phyloP scores from a whole-genome alignment of 1,284 basidiomycete species.

The Mrakiaceae sp. region DNA sequence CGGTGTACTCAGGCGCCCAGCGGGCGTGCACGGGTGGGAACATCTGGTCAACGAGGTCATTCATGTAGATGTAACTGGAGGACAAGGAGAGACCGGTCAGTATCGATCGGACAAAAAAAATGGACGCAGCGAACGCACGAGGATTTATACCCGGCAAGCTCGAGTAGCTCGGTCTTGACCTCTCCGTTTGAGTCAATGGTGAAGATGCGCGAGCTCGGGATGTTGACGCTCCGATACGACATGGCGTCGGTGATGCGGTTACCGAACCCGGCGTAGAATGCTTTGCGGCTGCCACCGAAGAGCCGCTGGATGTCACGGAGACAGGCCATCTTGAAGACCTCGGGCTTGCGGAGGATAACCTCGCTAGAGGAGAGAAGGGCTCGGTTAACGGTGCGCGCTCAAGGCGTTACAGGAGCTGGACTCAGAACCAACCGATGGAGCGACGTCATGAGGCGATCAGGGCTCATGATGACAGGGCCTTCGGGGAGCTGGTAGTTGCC shows the following conservation, averaged over 20 bases:
- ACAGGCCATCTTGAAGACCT: conserved; percentile 99
- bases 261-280: conserved; percentile 95
- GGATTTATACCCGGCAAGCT: conserved; percentile 92
- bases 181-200: conserved; percentile 94
- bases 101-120: background rate
- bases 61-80: conserved; percentile 50
- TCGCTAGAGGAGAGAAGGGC: conserved; percentile 44
- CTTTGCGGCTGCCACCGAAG: conserved; percentile 58
- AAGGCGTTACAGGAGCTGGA: background rate
- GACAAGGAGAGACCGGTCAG: background rate
- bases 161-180: conserved; percentile 94
- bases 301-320: conserved; percentile 88
- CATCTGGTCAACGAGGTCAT: conserved; percentile 97
- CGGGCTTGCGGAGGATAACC: conserved; percentile 97
- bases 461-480: conserved; percentile 98
- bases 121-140: conserved; percentile 46
- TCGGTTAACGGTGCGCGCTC: background rate
- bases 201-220: conserved; percentile 90
- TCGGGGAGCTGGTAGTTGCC: conserved; percentile 92
- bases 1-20: conserved; percentile 80
- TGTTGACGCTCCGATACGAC: conserved; percentile 89
- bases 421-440: conserved; percentile 62
- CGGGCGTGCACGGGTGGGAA: conserved; percentile 91
- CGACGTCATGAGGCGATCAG: conserved; percentile 88
- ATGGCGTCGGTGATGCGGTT: conserved; percentile 97